Base-by-base conservation (phyloP, 1,284 basidiomycete species). In the Pyrrhoderma noxium region DNA sequence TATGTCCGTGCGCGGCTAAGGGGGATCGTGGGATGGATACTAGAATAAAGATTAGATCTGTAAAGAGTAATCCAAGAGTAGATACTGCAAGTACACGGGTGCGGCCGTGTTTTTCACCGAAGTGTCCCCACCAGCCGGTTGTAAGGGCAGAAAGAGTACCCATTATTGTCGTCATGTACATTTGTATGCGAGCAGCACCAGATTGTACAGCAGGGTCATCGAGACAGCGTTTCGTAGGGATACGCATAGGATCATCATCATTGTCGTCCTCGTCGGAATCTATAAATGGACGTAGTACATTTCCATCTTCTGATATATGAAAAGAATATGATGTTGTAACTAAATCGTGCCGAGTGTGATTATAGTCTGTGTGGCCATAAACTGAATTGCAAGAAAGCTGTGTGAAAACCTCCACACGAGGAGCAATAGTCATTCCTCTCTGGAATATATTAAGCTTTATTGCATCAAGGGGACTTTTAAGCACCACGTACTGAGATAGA, bases 61-160 rank as follows among this genome's bases (percentile, higher is more conserved):
- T 87, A 56, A 88, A 68, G 60, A 93, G 73, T 1, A 92, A 65
- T 3, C 92, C 89, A 16, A 85, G 58, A 3, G 85, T 81, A 13
- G 82, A 70, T 21, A 83, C 67, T 9, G 84, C 80, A 49, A 95
- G 76, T 31, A 94, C 82, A 43, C 74, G 77, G 3, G 80, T 87
- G 23, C 93, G 76, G 8, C 93, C 93, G 53, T 84, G 67, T 16
- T 80, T 73, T 62, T 94, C 90, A 7, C 89, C 83, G 42, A 85
- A 84, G 53, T 79, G 77, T 35, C 89, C 89, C 93, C 93, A 96
- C 76, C 82, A 91, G 8, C 87, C 89, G 0, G 90, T 90, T 1
- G 89, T 92, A 31, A 93, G 65, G 0, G 88, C 90, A 3, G 86
- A 85, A 3, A 94, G 74, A 3, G 82, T 60, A n/a, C 93, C 93